Evolutionary conservation across 116 monocot species (phyloP), one percentile per base, ranked within the genome.

Genomic region (Dioscorea cayenensis): DNA sequence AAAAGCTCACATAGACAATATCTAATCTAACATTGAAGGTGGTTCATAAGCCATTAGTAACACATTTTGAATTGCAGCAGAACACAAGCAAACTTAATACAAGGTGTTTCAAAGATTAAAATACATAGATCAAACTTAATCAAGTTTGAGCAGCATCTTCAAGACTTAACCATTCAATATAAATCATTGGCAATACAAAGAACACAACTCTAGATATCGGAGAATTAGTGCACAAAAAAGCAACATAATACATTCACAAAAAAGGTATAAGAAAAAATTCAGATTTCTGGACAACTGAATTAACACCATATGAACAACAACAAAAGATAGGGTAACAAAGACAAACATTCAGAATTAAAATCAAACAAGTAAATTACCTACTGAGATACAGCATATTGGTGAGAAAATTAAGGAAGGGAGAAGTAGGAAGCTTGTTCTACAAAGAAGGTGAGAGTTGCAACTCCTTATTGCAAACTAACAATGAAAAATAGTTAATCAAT

Each of bases 321-420:
- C 19, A 7, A 19, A 13, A 2, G 3, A 64, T 28, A 16, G n/a
- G 6, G n/a, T n/a, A n/a, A n/a, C n/a, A n/a, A n/a, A n/a, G n/a
- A n/a, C n/a, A n/a, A n/a, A n/a, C n/a, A n/a, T n/a, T n/a, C n/a
- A n/a, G n/a, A n/a, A n/a, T n/a, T n/a, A n/a, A n/a, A n/a, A n/a
- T n/a, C n/a, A n/a, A 48, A 62, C n/a, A 58, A 63, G 70, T 28
- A 69, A 64, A 28, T 63, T 74, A 74, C 79, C 74, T 74, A 49
- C 37, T 48, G 51, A 36, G 64, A 14, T 64, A 18, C 74, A 49
- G 38, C 27, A 28, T 35, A 36, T 1, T 9, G 3, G 13, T 23
- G 49, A 49, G 21, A 71, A 38, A n/a, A n/a, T n/a, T n/a, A 28
- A 78, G 73, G 32, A 21, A 27, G 63, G 52, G 69, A 60, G 52